A percentile compares a stretch with the other conserved stretches of the same genome.
Conservation (phyloP, 2,329 filamentous ascomycete genomes). For the Pseudogymnoascus sp. region DNA sequence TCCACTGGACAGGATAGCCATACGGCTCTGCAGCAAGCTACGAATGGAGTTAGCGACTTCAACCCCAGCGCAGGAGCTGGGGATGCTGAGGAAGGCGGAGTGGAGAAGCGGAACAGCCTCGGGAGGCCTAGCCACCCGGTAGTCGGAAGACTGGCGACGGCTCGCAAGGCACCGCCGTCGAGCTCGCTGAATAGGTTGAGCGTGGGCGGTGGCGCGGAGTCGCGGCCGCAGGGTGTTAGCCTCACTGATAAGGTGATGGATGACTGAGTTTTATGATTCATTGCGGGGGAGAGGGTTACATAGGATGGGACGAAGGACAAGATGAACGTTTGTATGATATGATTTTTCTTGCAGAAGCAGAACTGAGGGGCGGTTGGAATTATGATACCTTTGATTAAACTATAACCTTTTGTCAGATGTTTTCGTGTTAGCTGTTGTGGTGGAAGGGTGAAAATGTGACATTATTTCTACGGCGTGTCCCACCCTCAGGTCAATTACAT, state of each 20-base stretch:
- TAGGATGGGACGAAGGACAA: not conserved
- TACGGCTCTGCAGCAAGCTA: conserved; percentile 16
- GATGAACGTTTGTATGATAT: conserved; percentile 7
- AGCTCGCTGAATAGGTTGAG: conserved; percentile 25
- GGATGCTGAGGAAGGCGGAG: conserved; percentile 17
- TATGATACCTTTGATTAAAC: conserved; percentile 9
- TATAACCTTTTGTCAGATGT: not conserved
- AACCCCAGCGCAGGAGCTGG: not conserved
- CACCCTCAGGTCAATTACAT: not conserved
- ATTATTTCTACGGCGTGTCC: not conserved
- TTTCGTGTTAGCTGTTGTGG: not conserved
- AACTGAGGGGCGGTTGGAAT: not conserved
- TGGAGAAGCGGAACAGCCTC: conserved; percentile 59
- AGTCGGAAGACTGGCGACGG: conserved; percentile 40
- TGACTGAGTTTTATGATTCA: conserved; percentile 39
- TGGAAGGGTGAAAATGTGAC: not conserved
- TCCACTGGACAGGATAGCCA: not conserved
- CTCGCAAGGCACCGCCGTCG: conserved; percentile 26
- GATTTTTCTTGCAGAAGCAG: not conserved
- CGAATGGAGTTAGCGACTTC: conserved; percentile 16
- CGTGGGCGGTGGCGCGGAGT: conserved; percentile 27
- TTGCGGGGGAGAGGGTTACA: not conserved
- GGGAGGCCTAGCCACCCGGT: conserved; percentile 45
- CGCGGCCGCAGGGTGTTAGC: conserved; percentile 47
- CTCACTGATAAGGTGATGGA: conserved; percentile 73